phyloP scores from a whole-genome alignment of 2,329 filamentous ascomycete species.

The Fusarium compactum region DNA sequence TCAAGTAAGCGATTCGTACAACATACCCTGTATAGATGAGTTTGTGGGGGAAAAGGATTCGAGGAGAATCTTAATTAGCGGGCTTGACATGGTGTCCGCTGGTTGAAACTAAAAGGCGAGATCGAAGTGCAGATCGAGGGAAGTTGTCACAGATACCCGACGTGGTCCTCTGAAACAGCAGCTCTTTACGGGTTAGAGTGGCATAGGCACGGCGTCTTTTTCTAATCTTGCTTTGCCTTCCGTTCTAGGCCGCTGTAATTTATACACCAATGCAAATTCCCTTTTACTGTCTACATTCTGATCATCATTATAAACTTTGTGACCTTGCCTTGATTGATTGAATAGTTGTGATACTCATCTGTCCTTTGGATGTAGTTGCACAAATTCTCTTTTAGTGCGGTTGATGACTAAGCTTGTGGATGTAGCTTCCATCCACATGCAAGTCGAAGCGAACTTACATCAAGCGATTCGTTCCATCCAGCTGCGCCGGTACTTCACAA shows the following conservation, averaged over 20 bases:
- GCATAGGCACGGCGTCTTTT: constrained; percentile 62
- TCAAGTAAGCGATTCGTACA: constrained; percentile 72
- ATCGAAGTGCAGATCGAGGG: constrained; percentile 59
- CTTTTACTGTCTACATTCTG: constrained; percentile 49
- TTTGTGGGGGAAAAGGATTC: constrained; percentile 48
- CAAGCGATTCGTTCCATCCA: neutral
- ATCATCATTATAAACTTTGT: neutral
- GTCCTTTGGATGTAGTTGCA: neutral
- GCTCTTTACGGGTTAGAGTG: constrained; percentile 62
- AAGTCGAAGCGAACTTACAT: neutral
- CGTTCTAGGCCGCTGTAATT: constrained; percentile 71
- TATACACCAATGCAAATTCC: constrained; percentile 71
- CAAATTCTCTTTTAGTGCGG: neutral
- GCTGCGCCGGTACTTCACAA: neutral
- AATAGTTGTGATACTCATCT: neutral
- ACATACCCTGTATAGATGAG: constrained; percentile 58
- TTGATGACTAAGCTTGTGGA: constrained; percentile 22
- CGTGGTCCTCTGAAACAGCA: constrained; percentile 56
- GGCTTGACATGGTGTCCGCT: constrained; percentile 55
- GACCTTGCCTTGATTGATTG: neutral
- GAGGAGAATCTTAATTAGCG: constrained; percentile 49
- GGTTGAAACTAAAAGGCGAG: constrained; percentile 61
- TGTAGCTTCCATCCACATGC: neutral
- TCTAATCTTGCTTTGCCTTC: constrained; percentile 59
- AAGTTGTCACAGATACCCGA: constrained; percentile 56